These are phyloP conservation scores for Senecio squalidus DNA, from an alignment of 140 eudicot species.

Conservation along the genomic window DNA sequence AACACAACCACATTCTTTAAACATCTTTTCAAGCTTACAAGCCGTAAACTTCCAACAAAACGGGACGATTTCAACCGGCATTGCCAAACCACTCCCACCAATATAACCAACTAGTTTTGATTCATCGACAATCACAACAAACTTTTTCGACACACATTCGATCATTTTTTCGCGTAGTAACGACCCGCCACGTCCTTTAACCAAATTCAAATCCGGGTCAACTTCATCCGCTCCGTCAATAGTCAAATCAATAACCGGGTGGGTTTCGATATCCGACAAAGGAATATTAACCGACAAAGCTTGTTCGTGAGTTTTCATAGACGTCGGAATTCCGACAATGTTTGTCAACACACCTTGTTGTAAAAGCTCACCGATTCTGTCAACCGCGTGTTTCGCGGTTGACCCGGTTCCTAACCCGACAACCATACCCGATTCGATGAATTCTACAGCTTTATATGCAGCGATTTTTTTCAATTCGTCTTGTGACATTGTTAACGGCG, in stretches of 20 bases:
- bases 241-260: slow-evolving; percentile 70
- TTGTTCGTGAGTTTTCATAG: slow-evolving; percentile 59
- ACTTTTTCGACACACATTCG: slow-evolving; percentile 60
- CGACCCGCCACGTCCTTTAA: slow-evolving; percentile 91
- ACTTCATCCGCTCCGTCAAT: slow-evolving; percentile 98
- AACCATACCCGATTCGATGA: slow-evolving; percentile 89
- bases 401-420: slow-evolving; percentile 96
- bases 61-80: slow-evolving; percentile 89
- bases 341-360: slow-evolving; percentile 45
- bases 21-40: slow-evolving; percentile 43
- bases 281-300: slow-evolving; percentile 67
- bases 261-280: slow-evolving; percentile 65
- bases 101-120: slow-evolving; percentile 60
- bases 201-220: slow-evolving; percentile 77
- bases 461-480: slow-evolving; percentile 83
- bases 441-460: slow-evolving; percentile 86
- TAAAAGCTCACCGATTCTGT: slow-evolving; percentile 61
- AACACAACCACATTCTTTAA: slow-evolving; percentile 59
- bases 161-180: slow-evolving; percentile 91
- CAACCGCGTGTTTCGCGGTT: slow-evolving; percentile 86
- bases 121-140: slow-evolving; percentile 75
- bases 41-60: slow-evolving; percentile 81
- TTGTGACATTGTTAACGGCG: slow-evolving; percentile 43
- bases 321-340: slow-evolving; percentile 84
- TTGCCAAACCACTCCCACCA: slow-evolving; percentile 86